Base-by-base conservation (phyloP, 2,329 filamentous ascomycete species). In the Sarocladium brachiariae region DNA sequence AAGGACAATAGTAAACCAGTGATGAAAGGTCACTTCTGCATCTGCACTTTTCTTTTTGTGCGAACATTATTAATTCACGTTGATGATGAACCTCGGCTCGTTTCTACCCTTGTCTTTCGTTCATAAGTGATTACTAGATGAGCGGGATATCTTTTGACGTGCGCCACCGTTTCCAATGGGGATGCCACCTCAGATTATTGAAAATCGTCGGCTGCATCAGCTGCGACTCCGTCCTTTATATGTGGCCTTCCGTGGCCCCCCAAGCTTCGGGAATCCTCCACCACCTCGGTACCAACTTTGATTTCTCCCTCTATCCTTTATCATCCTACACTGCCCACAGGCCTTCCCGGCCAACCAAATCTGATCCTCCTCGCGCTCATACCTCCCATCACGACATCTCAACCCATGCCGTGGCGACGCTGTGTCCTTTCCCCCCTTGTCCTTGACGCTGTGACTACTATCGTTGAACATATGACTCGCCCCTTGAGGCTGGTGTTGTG, bases 351-450 rank as follows among this genome's bases (percentile, higher is more conserved):
- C 49, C 9, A 14, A 14, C 33, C 52, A 53, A 18, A 55, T 23
- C 13, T 55, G 50, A 33, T 55, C 54, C 2, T 47, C 33, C 19
- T 34, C 51, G 21, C 51, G 49, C 8, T 53, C 52, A 43, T 54
- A 57, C 18, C 21, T 47, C 14, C 46, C 51, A n/a, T 21, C 52
- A 34, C 51, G 47, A 39, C 55, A 57, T 49, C 37, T 31, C 30
- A 57, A 25, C 10, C 55, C 55, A 47, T 57, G 49, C 14, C 52
- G 52, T 37, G 54, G 47, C 51, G 51, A 3, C 18, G 19, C 23
- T 14, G 4, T 18, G 7, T 14, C 8, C 34, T 37, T 37, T n/a
- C 11, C 34, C 7, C 16, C 34, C 16, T n/a, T 13, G 13, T 30
- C 27, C 27, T 30, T 13, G n/a, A n/a, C n/a, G n/a, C n/a, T n/a